A percentile compares a stretch with the other conserved stretches of the same genome.
These are phyloP conservation scores for Botryosphaeria dothidea DNA, from an alignment of 2,329 filamentous ascomycete genomes.

Conservation along the genomic window DNA sequence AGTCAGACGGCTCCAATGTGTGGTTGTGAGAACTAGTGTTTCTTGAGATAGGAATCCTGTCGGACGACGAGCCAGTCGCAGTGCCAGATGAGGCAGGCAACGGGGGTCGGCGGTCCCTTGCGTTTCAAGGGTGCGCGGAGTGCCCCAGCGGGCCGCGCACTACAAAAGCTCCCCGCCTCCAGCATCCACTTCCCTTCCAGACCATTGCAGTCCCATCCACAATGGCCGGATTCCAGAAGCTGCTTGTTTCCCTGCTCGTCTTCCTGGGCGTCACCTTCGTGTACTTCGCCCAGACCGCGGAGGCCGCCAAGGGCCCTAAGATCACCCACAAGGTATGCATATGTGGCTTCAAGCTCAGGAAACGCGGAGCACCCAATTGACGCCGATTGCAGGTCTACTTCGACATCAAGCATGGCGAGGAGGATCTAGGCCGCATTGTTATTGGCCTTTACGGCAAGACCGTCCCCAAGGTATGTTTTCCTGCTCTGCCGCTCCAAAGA, in stretches of 20 bases:
- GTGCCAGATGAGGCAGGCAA: not conserved
- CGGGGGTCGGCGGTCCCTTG: slow-evolving; percentile 13
- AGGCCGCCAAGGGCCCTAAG: slow-evolving; percentile 83
- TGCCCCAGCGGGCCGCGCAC: not conserved
- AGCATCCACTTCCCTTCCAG: not conserved
- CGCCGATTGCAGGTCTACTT: slow-evolving; percentile 66
- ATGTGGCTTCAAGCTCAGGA: slow-evolving; percentile 7
- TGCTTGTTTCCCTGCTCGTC: slow-evolving; percentile 72
- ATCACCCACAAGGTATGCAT: slow-evolving; percentile 79
- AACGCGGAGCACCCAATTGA: slow-evolving; percentile 12
- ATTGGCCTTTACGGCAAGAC: slow-evolving; percentile 87
- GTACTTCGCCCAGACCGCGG: slow-evolving; percentile 72
- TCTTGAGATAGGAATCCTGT: too few species aligned
- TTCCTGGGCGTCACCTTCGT: slow-evolving; percentile 74
- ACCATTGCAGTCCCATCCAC: slow-evolving; percentile 33
- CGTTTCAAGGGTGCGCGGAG: slow-evolving; percentile 16
- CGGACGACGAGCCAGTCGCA: not conserved
- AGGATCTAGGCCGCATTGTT: slow-evolving; percentile 72
- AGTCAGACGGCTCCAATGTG: not conserved
- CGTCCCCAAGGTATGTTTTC: slow-evolving; percentile 65
- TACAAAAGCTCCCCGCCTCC: slow-evolving; percentile 7
- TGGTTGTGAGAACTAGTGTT: not conserved
- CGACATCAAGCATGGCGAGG: slow-evolving; percentile 75
- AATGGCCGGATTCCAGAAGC: slow-evolving; percentile 75
- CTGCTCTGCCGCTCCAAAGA: not conserved